These are phyloP conservation scores for Saccharomycopsis fermentans DNA, from an alignment of 805 yeast genomes.

Conservation along the genomic window DNA sequence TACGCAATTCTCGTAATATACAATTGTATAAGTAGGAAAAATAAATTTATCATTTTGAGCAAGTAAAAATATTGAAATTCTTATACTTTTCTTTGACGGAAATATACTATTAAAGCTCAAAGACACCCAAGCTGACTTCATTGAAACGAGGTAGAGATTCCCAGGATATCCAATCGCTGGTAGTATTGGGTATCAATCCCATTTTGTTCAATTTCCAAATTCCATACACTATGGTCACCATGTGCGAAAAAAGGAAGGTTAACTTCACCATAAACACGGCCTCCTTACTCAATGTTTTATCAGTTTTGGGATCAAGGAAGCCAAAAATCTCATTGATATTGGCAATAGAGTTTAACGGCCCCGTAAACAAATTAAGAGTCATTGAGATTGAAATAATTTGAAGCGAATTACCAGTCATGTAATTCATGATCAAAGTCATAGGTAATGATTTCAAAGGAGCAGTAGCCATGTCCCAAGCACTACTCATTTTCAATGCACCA, in stretches of 20 bases:
- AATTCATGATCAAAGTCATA: constrained; percentile 82
- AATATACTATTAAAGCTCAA: background rate
- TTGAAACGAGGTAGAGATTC: constrained; percentile 29
- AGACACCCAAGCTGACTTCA: constrained; percentile 7
- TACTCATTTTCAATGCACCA: constrained; percentile 36
- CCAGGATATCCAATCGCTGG: constrained; percentile 91
- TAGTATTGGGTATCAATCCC: constrained; percentile 85
- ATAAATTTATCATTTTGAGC: background rate
- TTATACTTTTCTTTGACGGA: background rate
- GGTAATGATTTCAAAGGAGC: constrained; percentile 83
- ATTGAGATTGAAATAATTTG: constrained; percentile 88
- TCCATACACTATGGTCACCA: constrained; percentile 61
- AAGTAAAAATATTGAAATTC: no score
- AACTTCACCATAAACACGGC: constrained; percentile 31
- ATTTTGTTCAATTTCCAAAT: constrained; percentile 73
- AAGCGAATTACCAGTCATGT: constrained; percentile 83
- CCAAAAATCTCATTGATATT: constrained; percentile 46
- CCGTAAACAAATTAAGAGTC: constrained; percentile 73
- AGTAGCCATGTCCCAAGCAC: constrained; percentile 80
- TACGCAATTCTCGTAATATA: no score
- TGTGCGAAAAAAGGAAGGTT: constrained; percentile 37
- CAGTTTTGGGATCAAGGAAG: constrained; percentile 20
- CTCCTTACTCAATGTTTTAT: constrained; percentile 31
- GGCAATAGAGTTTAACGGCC: constrained; percentile 65
- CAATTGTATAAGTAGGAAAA: no score